phyloP scores from a whole-genome alignment of 208 protist genomes.

The Herpetomonas tarakana region DNA sequence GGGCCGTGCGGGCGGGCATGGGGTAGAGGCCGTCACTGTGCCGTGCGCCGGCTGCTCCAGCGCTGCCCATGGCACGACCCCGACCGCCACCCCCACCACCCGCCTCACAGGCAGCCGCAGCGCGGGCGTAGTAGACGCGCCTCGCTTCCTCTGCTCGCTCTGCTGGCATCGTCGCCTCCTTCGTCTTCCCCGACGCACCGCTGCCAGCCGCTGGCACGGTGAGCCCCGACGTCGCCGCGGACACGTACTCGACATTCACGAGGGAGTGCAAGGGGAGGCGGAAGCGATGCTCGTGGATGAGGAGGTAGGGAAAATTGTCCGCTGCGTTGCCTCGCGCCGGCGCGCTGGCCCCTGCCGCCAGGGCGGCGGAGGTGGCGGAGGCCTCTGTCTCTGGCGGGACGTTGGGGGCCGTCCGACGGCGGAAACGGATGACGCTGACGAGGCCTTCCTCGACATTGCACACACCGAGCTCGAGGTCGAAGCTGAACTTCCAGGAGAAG shows the following conservation, averaged over 20 bases:
- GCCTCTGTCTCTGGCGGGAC: background rate
- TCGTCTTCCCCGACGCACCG: background rate
- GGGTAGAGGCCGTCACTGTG: background rate
- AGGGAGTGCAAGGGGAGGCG: constrained; percentile 57
- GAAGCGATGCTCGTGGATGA: constrained; percentile 31
- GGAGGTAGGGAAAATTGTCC: constrained; percentile 3
- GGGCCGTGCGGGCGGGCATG: too few species aligned
- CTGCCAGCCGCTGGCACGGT: constrained; percentile 2
- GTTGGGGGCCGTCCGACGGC: background rate
- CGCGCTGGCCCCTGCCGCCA: background rate
- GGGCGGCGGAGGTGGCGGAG: background rate
- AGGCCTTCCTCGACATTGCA: constrained; percentile 60
- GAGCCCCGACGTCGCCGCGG: constrained; percentile 49
- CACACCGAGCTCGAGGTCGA: constrained; percentile 57
- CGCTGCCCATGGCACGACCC: background rate
- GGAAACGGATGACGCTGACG: constrained; percentile 53
- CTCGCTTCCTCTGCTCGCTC: background rate
- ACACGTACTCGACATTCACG: constrained; percentile 83
- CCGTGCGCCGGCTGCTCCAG: background rate
- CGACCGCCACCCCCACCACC: background rate
- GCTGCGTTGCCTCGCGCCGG: constrained; percentile 6
- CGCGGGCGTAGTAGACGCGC: background rate
- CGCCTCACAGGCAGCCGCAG: background rate
- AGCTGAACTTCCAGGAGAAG: constrained; percentile 86
- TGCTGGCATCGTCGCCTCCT: background rate